These are phyloP conservation scores for Raddia guianensis DNA, from an alignment of 176 grass and related monocot species.

Conservation along the genomic window DNA sequence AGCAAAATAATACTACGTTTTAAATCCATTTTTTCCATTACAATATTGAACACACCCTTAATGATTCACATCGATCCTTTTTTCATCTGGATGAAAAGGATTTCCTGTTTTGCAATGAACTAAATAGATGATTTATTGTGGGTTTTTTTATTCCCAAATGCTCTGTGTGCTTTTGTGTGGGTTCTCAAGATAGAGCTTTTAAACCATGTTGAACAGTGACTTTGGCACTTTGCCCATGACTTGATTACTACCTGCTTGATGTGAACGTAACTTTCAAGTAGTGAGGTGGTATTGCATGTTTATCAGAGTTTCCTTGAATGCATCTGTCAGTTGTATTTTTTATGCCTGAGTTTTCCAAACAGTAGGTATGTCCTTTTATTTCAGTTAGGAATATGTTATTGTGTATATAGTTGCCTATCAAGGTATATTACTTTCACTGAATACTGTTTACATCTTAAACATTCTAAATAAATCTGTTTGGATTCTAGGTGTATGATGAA, in stretches of 20 bases:
- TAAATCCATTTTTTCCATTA: not conserved
- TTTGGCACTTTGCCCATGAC: not conserved
- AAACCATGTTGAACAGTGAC: not conserved
- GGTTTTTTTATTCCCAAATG: not conserved
- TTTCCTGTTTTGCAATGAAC: not conserved
- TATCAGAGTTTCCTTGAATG: not conserved
- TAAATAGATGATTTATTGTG: not conserved
- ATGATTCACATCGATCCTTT: not conserved
- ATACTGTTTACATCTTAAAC: no score
- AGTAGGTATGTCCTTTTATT: not conserved
- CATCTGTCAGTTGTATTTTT: conserved; percentile 7
- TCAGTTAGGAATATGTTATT: not conserved
- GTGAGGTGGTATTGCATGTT: not conserved
- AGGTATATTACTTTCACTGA: not conserved
- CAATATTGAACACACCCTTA: not conserved
- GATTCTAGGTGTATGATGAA: conserved; percentile 80
- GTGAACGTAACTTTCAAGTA: not conserved
- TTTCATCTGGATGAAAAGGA: not conserved
- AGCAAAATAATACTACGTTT: not conserved
- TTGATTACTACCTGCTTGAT: conserved; percentile 5
- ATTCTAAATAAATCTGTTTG: not conserved
- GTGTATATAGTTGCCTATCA: not conserved
- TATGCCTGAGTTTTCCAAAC: not conserved
- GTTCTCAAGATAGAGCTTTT: not conserved
- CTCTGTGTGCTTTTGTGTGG: not conserved